A percentile compares a stretch with the other conserved stretches of the same genome.
These are phyloP conservation scores for Chlamydomonas sphaeroides DNA, from an alignment of 139 green algal genomes.

Conservation along the genomic window DNA sequence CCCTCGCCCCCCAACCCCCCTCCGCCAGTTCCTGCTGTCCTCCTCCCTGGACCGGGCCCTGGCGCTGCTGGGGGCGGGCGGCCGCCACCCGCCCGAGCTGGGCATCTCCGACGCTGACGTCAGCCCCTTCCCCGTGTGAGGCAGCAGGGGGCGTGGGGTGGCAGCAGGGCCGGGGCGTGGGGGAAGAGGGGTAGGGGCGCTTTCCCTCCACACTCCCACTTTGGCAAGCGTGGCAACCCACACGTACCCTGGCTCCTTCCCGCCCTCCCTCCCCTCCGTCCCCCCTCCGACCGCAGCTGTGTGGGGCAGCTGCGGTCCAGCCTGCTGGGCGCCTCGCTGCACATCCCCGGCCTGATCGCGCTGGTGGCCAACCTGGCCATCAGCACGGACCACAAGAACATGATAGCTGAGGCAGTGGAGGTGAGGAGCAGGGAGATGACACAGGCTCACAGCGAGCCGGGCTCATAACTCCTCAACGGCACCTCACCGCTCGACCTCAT, in stretches of 20 bases:
- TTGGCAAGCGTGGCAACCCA: too few relatives aligned
- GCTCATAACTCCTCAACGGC: too few relatives aligned
- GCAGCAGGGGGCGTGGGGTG: too few relatives aligned
- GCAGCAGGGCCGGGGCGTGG: too few relatives aligned
- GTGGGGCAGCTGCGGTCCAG: slow-evolving; percentile 21
- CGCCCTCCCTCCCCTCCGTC: not conserved
- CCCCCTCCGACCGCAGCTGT: not conserved
- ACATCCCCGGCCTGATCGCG: slow-evolving; percentile 34
- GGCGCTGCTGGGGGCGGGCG: slow-evolving; percentile 6
- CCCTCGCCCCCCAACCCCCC: too few relatives aligned
- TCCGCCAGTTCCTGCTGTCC: slow-evolving; percentile 39
- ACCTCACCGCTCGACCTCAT: too few relatives aligned
- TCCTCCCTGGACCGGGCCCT: not conserved
- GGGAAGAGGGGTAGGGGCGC: too few relatives aligned
- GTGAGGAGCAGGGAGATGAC: too few relatives aligned
- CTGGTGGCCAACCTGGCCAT: slow-evolving; percentile 37
- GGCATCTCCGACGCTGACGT: slow-evolving; percentile 23
- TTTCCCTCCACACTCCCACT: too few relatives aligned
- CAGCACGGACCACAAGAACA: slow-evolving; percentile 4
- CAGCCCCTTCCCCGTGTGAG: slow-evolving; percentile 33
- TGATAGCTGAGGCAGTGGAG: not conserved
- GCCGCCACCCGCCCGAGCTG: slow-evolving; percentile 29
- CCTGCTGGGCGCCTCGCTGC: slow-evolving; percentile 29
- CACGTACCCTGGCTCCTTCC: not conserved
- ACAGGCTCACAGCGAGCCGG: too few relatives aligned